Percentiles rank a stretch among this genome's conserved stretches.
Conservation (phyloP, 495 filamentous ascomycete species). For the Letharia columbiana region DNA sequence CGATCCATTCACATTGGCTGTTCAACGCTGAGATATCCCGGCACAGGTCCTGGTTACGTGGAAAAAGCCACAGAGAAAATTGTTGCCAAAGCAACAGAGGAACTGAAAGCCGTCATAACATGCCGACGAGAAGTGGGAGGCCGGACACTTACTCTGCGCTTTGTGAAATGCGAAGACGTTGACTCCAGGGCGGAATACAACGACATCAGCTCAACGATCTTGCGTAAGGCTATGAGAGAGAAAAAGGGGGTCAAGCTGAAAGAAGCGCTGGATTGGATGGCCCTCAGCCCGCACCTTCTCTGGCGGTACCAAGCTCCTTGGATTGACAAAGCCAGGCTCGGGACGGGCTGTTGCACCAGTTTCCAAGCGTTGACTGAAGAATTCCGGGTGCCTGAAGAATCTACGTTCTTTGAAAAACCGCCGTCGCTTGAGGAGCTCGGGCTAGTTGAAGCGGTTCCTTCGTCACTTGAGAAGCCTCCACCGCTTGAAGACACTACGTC, state of each 20-base stretch:
- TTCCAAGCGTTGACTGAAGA: not conserved
- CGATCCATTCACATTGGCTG: no score
- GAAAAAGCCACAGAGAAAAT: not conserved
- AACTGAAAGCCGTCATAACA: not conserved
- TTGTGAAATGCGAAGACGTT: not conserved
- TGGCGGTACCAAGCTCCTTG: not conserved
- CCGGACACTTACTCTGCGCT: not conserved
- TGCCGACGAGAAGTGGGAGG: not conserved
- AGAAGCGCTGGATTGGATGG: not conserved
- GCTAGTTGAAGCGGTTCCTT: not conserved
- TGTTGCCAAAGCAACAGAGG: not conserved
- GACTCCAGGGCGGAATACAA: not conserved
- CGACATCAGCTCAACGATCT: not conserved
- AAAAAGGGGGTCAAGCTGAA: not conserved
- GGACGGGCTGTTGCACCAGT: not conserved
- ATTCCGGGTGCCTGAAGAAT: not conserved
- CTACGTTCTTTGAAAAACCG: not conserved
- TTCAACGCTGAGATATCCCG: not conserved
- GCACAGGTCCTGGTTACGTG: not conserved
- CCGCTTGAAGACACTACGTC: not conserved
- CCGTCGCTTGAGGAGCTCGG: not conserved
- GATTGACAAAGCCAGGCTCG: not conserved
- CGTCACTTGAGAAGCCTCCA: not conserved
- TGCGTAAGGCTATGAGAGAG: not conserved
- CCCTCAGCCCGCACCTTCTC: not conserved